Conservation (phyloP, 2,329 filamentous ascomycete species). For the Pseudohalonectria lignicola region DNA sequence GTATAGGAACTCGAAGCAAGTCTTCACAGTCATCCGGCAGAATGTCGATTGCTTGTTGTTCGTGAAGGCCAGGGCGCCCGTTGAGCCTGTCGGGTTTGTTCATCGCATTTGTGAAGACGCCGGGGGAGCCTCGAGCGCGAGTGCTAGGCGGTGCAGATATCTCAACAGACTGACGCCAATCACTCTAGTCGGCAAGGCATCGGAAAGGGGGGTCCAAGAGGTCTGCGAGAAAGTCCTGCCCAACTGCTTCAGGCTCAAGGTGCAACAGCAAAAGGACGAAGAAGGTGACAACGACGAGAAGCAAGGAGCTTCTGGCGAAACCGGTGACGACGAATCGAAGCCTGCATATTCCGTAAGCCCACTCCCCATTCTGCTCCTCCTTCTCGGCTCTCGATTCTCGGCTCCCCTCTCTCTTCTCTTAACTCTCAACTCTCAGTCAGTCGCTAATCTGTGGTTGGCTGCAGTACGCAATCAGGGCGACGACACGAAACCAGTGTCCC, state of each 20-base stretch:
- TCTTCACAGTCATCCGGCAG: constrained; percentile 41
- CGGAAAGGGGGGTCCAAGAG: constrained; percentile 54
- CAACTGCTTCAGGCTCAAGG: constrained; percentile 46
- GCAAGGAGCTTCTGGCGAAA: too few relatives aligned
- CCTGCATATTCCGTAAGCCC: constrained; percentile 26
- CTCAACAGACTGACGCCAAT: constrained; percentile 48
- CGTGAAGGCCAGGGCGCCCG: constrained; percentile 41
- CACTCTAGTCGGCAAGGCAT: constrained; percentile 49
- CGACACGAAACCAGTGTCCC: constrained; percentile 59
- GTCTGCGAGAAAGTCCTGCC: constrained; percentile 52
- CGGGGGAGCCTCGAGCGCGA: constrained; percentile 25
- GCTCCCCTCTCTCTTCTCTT: too few relatives aligned
- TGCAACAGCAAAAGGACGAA: too few relatives aligned
- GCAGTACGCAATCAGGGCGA: constrained; percentile 72
- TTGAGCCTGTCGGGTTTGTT: constrained; percentile 44
- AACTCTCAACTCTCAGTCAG: too few relatives aligned
- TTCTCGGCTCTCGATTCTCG: too few relatives aligned
- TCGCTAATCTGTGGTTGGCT: too few relatives aligned
- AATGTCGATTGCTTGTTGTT: constrained; percentile 54
- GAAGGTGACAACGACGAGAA: constrained; percentile 2
- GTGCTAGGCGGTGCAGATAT: constrained; percentile 36
- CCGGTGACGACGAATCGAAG: constrained; percentile 3
- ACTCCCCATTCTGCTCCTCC: background rate
- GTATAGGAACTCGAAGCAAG: constrained; percentile 27
- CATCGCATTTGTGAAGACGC: constrained; percentile 45